A percentile compares a stretch with the other conserved stretches of the same genome.
phyloP scores from a whole-genome alignment of 176 grass and related monocot species.

The Carex cristatella region DNA sequence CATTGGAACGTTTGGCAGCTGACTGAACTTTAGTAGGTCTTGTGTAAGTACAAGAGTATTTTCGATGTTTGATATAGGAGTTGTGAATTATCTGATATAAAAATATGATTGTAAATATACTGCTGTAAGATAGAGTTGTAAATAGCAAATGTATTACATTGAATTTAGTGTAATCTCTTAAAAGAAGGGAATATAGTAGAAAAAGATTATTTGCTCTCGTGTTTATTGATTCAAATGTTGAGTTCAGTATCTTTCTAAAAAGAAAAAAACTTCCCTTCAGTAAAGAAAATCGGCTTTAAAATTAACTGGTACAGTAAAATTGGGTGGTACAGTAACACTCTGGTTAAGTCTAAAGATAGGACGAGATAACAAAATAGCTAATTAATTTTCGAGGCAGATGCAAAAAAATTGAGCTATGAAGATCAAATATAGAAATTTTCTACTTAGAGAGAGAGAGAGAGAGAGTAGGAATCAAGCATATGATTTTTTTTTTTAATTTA shows the following conservation, averaged over 20 bases:
- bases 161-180: conserved; percentile 2
- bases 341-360: background rate
- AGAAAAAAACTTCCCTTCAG: background rate
- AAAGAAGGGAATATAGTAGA: background rate
- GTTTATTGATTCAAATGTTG: conserved; percentile 1
- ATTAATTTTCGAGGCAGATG: too few species aligned
- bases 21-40: background rate
- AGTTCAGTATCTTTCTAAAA: background rate
- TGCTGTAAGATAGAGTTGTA: background rate
- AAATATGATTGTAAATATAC: conserved; percentile 17
- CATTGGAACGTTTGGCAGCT: background rate
- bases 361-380: background rate
- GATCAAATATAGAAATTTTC: too few species aligned
- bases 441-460: too few species aligned
- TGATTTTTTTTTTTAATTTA: too few species aligned
- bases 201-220: background rate
- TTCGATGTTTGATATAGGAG: background rate
- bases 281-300: background rate
- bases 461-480: too few species aligned
- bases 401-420: too few species aligned
- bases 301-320: background rate
- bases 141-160: conserved; percentile 19
- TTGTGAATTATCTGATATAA: conserved; percentile 14
- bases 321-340: background rate
- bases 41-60: background rate